Evolutionary conservation across 1,284 basidiomycete genomes (phyloP).

Genomic region (Ustilago esculenta): DNA sequence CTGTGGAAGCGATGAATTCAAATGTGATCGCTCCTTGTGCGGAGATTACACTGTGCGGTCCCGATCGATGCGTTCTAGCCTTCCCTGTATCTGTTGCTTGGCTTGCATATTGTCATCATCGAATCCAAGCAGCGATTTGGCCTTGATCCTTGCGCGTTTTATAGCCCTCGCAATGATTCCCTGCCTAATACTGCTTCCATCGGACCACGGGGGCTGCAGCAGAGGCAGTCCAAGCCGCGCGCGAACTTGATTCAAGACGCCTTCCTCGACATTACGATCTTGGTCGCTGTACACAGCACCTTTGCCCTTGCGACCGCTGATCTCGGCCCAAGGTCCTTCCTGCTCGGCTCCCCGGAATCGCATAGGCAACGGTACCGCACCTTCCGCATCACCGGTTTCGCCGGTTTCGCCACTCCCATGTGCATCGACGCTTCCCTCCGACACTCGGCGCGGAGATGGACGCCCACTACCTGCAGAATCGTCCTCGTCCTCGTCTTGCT

Average conservation of each 20-base stretch:
- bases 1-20: too few relatives aligned
- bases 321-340: conserved; percentile 43
- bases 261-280: conserved; percentile 39
- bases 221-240: conserved; percentile 23
- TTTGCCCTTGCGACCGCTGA: conserved; percentile 32
- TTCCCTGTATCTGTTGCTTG: conserved; percentile 33
- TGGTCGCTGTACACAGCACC: conserved; percentile 43
- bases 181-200: background rate
- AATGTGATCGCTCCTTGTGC: too few relatives aligned
- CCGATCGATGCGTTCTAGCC: conserved; percentile 34
- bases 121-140: conserved; percentile 33
- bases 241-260: conserved; percentile 35
- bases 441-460: background rate
- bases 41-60: conserved; percentile 37
- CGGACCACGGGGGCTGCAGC: conserved; percentile 12
- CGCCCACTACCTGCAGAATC: background rate
- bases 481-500: conserved; percentile 41
- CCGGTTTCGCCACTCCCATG: background rate
- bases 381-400: background rate
- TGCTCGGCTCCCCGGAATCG: conserved; percentile 41
- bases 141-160: conserved; percentile 5
- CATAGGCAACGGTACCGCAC: background rate
- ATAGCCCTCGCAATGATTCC: conserved; percentile 11
- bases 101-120: conserved; percentile 34
- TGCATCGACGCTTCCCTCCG: background rate